Conservation (phyloP, 1,284 basidiomycete genomes). For the Melanopsichium pennsylvanicum region DNA sequence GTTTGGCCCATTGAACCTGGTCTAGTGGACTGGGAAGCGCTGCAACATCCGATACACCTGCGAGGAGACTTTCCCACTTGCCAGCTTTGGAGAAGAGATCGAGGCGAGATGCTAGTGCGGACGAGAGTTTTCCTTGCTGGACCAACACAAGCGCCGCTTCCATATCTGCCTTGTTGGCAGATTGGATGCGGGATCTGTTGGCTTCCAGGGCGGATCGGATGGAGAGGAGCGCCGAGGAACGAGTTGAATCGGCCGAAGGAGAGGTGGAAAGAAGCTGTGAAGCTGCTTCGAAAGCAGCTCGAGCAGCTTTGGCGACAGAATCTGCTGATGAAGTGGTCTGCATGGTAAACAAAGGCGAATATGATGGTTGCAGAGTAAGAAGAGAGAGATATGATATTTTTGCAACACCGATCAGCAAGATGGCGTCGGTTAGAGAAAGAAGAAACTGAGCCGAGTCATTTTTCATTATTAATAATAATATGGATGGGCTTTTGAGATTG, state of each 20-base stretch:
- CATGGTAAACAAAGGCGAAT: neutral
- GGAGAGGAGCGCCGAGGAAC: slow-evolving; percentile 41
- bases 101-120: slow-evolving; percentile 81
- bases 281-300: slow-evolving; percentile 38
- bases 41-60: slow-evolving; percentile 88
- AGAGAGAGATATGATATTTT: too few species aligned
- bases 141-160: slow-evolving; percentile 76
- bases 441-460: too few species aligned
- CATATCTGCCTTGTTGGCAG: slow-evolving; percentile 58
- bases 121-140: slow-evolving; percentile 81
- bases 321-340: slow-evolving; percentile 9
- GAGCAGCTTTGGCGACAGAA: slow-evolving; percentile 34
- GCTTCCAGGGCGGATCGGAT: slow-evolving; percentile 52
- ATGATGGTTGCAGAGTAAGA: too few species aligned
- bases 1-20: slow-evolving; percentile 82
- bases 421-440: too few species aligned
- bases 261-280: slow-evolving; percentile 32
- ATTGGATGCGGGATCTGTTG: slow-evolving; percentile 34
- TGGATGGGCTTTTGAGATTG: too few species aligned
- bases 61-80: slow-evolving; percentile 93
- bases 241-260: slow-evolving; percentile 34
- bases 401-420: too few species aligned
- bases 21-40: slow-evolving; percentile 85
- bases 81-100: slow-evolving; percentile 80
- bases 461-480: too few species aligned